Percentiles rank a stretch among this genome's conserved stretches.
These are phyloP conservation scores for Emmonsia crescens DNA, from an alignment of 2,329 filamentous ascomycete species.

Conservation along the genomic window DNA sequence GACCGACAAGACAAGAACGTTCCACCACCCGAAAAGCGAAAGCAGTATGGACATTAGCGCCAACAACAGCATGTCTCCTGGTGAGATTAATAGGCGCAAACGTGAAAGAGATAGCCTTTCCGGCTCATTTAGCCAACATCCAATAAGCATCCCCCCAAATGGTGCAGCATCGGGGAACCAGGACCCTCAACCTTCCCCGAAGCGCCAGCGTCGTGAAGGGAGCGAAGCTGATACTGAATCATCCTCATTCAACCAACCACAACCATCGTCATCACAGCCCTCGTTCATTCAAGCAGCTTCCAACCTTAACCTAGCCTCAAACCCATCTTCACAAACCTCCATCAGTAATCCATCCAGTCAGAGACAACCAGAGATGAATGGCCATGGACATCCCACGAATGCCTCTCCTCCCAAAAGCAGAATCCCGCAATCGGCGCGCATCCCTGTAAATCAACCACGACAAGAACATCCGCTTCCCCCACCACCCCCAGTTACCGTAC, in stretches of 20 bases:
- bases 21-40: slow-evolving; percentile 17
- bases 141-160: slow-evolving; percentile 3
- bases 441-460: not conserved
- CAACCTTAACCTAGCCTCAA: slow-evolving; percentile 3
- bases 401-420: slow-evolving; percentile 1
- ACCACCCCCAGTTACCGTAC: not conserved
- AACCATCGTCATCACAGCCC: slow-evolving; percentile 1
- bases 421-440: not conserved
- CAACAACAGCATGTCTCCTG: slow-evolving; percentile 6
- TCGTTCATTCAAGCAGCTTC: slow-evolving; percentile 5
- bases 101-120: slow-evolving; percentile 9
- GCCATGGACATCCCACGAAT: not conserved
- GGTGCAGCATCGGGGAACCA: not conserved
- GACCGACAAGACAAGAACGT: slow-evolving; percentile 28
- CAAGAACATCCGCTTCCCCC: slow-evolving; percentile 2
- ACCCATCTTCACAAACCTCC: slow-evolving; percentile 1
- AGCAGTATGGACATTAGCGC: slow-evolving; percentile 15
- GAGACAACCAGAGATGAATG: not conserved
- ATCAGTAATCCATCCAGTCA: not conserved
- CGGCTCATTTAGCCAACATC: slow-evolving; percentile 4
- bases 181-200: slow-evolving; percentile 23
- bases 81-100: slow-evolving; percentile 13
- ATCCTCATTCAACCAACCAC: not conserved
- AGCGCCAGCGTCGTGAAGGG: slow-evolving; percentile 22
- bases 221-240: slow-evolving; percentile 1